Base-by-base conservation (phyloP, 1,284 basidiomycete species). In the Sphagnurus paluster region DNA sequence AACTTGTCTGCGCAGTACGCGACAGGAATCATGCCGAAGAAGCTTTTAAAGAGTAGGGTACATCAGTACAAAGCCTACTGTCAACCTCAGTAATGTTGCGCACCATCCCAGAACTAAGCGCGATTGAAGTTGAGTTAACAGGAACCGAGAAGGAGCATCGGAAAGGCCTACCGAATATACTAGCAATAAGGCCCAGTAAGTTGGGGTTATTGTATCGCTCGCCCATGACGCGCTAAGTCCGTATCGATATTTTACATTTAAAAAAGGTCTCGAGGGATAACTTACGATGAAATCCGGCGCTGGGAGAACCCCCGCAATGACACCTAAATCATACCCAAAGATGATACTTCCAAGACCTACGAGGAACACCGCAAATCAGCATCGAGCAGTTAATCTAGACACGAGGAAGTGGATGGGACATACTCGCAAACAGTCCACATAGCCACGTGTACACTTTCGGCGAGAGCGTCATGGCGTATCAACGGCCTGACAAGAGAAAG, bases 361-460 rank as follows among this genome's bases (percentile, higher is more conserved):
- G 7, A 14, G 20, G 34, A 10, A 9, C 13, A n/a, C 24, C 9
- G n/a, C n/a, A n/a, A 10, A 19, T 45, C 40, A 50, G 44, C 4
- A 40, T 21, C 2, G 16, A 14, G 9, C 16, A 39, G 6, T 7
- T 17, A 2, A 1, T 13, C 19, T n/a, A 11, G 5, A 3, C 6
- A 26, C 4, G 21, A 32, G 68, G 55, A 11, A 58, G 14, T 54
- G 50, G 29, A 54, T 52, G 49, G 21, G 14, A 48, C 67, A 54
- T 29, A 71, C 66, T 62, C 48, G 76, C 80, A 52, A 84, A 84
- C 44, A 80, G 68, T 20, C 79, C 81, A 56, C 80, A 82, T 5
- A 82, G 65, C 71, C 79, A 80, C n/a, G 79, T 80, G 61, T 81
- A 82, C 16, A 76, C 66, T 60, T 76, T 71, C 10, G 69, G 69